These are phyloP conservation scores for Aphelidium insulamus DNA, from an alignment of 371 early-diverging fungal species.

Conservation along the genomic window DNA sequence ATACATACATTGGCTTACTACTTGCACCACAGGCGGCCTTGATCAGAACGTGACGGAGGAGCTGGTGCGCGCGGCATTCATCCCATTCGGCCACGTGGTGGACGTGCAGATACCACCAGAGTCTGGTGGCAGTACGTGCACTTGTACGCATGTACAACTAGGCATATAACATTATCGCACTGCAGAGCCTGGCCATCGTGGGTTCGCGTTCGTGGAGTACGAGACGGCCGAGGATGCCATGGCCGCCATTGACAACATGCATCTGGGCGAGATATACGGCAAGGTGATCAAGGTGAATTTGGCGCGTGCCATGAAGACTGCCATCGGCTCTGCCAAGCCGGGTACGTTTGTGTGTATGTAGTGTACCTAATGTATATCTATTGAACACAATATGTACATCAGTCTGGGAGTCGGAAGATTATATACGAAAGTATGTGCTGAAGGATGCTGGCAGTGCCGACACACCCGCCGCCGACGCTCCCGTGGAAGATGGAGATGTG, in stretches of 20 bases:
- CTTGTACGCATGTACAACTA: background rate
- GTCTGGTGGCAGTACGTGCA: conserved; percentile 31
- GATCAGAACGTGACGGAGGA: conserved; percentile 53
- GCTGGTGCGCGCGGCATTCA: conserved; percentile 64
- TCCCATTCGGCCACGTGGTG: conserved; percentile 89
- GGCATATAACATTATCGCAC: background rate
- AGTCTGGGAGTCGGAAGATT: no score
- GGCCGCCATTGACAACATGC: conserved; percentile 86
- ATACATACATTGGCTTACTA: background rate
- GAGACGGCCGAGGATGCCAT: conserved; percentile 58
- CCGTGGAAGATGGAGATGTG: no score
- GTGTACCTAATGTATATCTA: background rate
- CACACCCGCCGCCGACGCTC: no score
- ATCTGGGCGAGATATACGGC: conserved; percentile 66
- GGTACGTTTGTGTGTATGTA: no score
- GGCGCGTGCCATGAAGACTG: conserved; percentile 43
- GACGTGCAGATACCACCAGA: conserved; percentile 63
- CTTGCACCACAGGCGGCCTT: conserved; percentile 33
- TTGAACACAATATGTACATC: background rate
- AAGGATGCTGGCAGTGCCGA: no score
- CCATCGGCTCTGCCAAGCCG: conserved; percentile 30
- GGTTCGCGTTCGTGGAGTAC: conserved; percentile 87
- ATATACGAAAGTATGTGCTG: no score
- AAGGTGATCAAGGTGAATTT: conserved; percentile 65
- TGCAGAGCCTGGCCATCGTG: conserved; percentile 45